Base-by-base conservation (phyloP, 768 basidiomycete species). In the Mycena galopus region DNA sequence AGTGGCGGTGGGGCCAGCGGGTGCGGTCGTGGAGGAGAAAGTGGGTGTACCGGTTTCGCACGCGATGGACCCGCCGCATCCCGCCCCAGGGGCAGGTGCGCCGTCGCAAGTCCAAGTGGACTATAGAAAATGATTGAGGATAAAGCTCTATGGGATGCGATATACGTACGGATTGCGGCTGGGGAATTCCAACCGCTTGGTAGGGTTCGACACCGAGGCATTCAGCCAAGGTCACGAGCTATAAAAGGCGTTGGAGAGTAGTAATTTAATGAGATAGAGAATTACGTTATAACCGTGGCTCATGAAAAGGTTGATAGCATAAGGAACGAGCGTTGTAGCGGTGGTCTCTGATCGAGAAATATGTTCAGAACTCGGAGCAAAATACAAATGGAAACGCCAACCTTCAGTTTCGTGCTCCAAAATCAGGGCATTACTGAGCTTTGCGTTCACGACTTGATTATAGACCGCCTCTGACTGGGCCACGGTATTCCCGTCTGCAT, bases 351-450 rank as follows among this genome's bases (percentile, higher is more conserved):
- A 23, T 50, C 25, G 6, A 29, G n/a, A 55, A 17, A 3, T 12
- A 17, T 19, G 27, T 17, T 55, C 25, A 51, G 50, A 50, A 50
- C 17, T 17, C 5, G 21, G 7, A n/a, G 11, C 17, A n/a, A 29
- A 19, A 17, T 16, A 55, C 14, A 8, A 19, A 16, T 55, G 16
- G 16, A 30, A 55, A 16, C 39, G 58, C 47, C 71, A 30, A 77
- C 78, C 19, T 23, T 74, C 73, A 4, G 81, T 81, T 65, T 84
- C 84, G 53, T 55, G 53, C 14, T 55, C 27, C 53, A 55, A 30
- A 30, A 55, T 30, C 53, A 55, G 19, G n/a, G 81, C 76, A 17
- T 75, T 83, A 47, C 70, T 76, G 9, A 81, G 79, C 29, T 77
- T 78, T 4, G 65, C 35, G 35, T 23, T 59, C 27, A 65, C 75